Evolutionary conservation across 192 early-diverging fungal genomes (phyloP), one percentile per base, ranked within the genome.

Genomic region (Backusella australiensis): DNA sequence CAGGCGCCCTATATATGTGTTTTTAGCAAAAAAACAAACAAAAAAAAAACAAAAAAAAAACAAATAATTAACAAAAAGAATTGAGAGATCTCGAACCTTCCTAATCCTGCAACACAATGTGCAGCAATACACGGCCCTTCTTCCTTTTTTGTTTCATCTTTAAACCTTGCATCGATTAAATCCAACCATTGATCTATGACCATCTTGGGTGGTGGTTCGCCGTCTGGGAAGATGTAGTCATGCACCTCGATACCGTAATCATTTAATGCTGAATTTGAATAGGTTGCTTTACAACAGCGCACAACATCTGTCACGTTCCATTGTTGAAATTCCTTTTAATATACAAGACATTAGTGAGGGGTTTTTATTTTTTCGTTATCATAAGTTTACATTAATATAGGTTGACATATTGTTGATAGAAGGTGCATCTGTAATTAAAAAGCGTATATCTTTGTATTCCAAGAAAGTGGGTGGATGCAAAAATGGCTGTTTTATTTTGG

Each of bases 251-350:
- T 92, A 38, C 90, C 90, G 15, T 86, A 77, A 8, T 81, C 77
- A 2, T 82, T 81, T 39, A 94, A 63, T 11, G 80, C 74, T 6
- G 78, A 80, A 21, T 82, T 86, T 15, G 85, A 77, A 82, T 96
- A 96, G 29, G 94, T 94, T 2, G 94, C 92, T 67, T 96, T 93
- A 73, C 94, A 94, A 2, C 91, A 92, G 17, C 94, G 87, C 7
- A 96, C 93, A 14, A 96, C 91, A 56, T 96, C 93, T 35, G 86
- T 92, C 7, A 91, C 90, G 53, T 85, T 76, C 53, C 88, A 87
- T 44, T 81, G 82, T 63, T 85, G 78, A 69, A 96, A 87, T 83
- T 96, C 93, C 89, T 92, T 65, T 52, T 15, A 11, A 11, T 38
- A 38, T 39, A 39, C 3, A 39, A 11, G 11, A 39, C 9, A 38